These are phyloP conservation scores for Omphalea diandra DNA, from an alignment of 441 rosid genomes.

Conservation along the genomic window DNA sequence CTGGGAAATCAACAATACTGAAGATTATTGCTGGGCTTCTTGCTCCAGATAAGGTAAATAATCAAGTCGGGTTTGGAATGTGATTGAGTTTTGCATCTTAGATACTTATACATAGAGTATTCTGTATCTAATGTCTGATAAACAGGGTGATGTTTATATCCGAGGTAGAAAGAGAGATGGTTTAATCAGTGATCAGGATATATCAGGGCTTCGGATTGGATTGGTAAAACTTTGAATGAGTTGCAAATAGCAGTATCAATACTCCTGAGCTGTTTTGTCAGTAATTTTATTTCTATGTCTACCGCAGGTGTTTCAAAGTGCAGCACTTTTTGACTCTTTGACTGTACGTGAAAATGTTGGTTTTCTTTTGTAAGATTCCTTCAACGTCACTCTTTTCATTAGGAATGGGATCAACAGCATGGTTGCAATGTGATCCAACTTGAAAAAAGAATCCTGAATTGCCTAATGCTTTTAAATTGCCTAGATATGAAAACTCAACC, in stretches of 20 bases:
- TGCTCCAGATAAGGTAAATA: constrained; percentile 84
- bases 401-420: constrained; percentile 11
- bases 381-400: constrained; percentile 18
- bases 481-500: constrained; percentile 77
- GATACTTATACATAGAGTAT: constrained; percentile 1
- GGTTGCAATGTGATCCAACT: constrained; percentile 9
- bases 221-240: constrained; percentile 40
- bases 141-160: constrained; percentile 88
- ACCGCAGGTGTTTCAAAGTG: constrained; percentile 90
- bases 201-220: constrained; percentile 95
- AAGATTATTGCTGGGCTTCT: constrained; percentile 98
- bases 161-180: constrained; percentile 82
- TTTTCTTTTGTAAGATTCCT: constrained; percentile 80
- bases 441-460: constrained; percentile 16
- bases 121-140: constrained; percentile 22
- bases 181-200: constrained; percentile 77
- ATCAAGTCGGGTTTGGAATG: constrained; percentile 10
- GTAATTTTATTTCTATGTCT: constrained; percentile 8
- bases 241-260: constrained; percentile 5
- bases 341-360: constrained; percentile 98
- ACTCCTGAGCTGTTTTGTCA: constrained; percentile 7
- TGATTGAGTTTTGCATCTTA: background rate
- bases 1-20: constrained; percentile 91
- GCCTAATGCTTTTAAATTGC: constrained; percentile 23
- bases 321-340: constrained; percentile 95